Conservation (phyloP, 2,329 filamentous ascomycete genomes). For the Curvularia eragrostidis region DNA sequence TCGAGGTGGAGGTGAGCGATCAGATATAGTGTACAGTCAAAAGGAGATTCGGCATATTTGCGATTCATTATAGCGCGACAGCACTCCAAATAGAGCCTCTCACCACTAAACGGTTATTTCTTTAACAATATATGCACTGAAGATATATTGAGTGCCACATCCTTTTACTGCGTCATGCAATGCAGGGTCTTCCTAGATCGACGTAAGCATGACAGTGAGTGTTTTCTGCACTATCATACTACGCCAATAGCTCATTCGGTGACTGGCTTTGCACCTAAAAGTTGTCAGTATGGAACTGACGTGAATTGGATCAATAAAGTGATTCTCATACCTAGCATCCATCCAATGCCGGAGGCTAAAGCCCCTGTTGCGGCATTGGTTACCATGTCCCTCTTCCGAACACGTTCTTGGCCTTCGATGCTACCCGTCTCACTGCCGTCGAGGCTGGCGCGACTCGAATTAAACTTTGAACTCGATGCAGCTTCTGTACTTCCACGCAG, state of each 20-base stretch:
- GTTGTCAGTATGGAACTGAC: conserved; percentile 20
- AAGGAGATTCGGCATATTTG: background rate
- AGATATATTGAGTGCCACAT: background rate
- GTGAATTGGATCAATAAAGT: background rate
- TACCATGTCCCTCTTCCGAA: conserved; percentile 76
- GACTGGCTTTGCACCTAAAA: conserved; percentile 40
- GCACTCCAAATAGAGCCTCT: background rate
- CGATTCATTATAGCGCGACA: background rate
- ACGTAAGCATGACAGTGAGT: background rate
- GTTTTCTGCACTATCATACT: background rate
- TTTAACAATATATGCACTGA: background rate
- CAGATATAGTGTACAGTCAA: background rate
- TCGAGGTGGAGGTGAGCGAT: background rate
- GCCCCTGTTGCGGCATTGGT: conserved; percentile 69
- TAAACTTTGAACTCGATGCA: conserved; percentile 13
- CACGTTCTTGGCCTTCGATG: conserved; percentile 47
- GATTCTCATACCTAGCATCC: conserved; percentile 62
- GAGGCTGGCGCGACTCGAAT: conserved; percentile 35
- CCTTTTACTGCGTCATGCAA: background rate
- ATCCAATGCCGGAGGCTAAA: conserved; percentile 67
- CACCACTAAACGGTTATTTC: background rate
- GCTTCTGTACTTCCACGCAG: conserved; percentile 37
- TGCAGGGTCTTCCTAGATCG: too few species aligned
- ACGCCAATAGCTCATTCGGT: conserved; percentile 18
- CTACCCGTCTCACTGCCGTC: conserved; percentile 49